Evolutionary conservation across 2,329 filamentous ascomycete genomes (phyloP), one percentile per base, ranked within the genome.

Genomic region (Cercospora canescens): DNA sequence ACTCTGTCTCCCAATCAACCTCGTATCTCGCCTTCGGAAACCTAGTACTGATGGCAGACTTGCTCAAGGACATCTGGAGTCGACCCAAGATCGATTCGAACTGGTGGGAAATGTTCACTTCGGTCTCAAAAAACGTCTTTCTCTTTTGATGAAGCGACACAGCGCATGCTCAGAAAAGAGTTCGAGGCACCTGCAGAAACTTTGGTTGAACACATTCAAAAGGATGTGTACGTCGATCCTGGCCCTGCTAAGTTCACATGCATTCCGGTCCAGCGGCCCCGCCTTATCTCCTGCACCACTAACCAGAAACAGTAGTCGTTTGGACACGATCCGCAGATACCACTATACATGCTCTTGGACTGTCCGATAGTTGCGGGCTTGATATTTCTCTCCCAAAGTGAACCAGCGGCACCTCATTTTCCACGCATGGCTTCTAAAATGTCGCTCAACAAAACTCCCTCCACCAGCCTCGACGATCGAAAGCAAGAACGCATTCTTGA

Each of bases 61-160:
- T 66, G 52, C 54, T 62, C 16, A 37, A 50, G 30, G 60, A 52
- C 4, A 59, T 59, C 24, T 66, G 64, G 64, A n/a, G 37, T n/a
- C 14, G 56, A 30, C 21, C 30, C n/a, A 21, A 59, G 35, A 39
- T 57, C 41, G 28, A 66, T 14, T 57, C 30, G 48, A 39, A 39
- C 30, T 66, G 64, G 59, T 66, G 64, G 64, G 41, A 58, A 24
- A 66, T 66, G 64, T 66, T 63, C 26, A 32, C 24, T 9, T 50
- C 64, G 14, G 30, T 66, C 24, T 62, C 64, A 26, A 56, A 50
- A 30, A 66, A 26, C n/a, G 59, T 58, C 9, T 66, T 66, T 54
- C 24, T 66, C n/a, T 66, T 62, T 30, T 55, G 52, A 55, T 30
- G 30, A 11, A 21, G 12, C 14, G 45, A 50, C 12, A 28, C 16